These are phyloP conservation scores for Globisporangium yorkense DNA, from an alignment of 352 stramenopile species.

Conservation along the genomic window DNA sequence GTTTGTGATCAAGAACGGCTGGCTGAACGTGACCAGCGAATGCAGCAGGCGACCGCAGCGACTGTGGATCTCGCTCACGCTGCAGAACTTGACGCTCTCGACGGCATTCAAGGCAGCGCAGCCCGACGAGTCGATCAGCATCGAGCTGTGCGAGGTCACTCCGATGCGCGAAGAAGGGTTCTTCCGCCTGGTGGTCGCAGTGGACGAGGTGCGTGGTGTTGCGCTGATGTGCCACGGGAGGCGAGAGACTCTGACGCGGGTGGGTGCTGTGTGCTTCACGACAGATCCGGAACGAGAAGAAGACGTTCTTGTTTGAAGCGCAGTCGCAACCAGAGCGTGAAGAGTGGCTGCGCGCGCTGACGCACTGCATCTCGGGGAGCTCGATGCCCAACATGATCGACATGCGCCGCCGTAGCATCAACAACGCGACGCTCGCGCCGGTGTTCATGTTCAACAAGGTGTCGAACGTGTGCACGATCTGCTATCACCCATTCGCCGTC, in stretches of 20 bases:
- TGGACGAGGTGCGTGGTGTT: constrained; percentile 15
- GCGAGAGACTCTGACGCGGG: too few relatives aligned
- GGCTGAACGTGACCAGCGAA: constrained; percentile 61
- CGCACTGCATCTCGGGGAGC: constrained; percentile 66
- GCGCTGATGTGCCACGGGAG: not conserved
- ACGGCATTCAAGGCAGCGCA: constrained; percentile 58
- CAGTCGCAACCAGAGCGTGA: constrained; percentile 57
- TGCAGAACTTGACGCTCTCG: constrained; percentile 65
- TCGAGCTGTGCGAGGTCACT: constrained; percentile 49
- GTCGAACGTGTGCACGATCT: constrained; percentile 84
- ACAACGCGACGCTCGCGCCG: constrained; percentile 66
- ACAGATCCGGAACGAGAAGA: constrained; percentile 26
- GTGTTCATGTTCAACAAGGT: constrained; percentile 87
- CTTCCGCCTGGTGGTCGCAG: constrained; percentile 52
- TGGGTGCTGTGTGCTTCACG: constrained; percentile 1
- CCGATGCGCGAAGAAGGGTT: constrained; percentile 43
- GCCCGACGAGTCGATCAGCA: constrained; percentile 59
- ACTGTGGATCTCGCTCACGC: constrained; percentile 75
- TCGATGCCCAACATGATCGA: constrained; percentile 32
- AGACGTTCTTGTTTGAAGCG: constrained; percentile 61
- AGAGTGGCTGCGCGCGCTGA: constrained; percentile 76
- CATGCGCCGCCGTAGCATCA: constrained; percentile 62
- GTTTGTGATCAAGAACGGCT: constrained; percentile 85
- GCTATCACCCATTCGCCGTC: constrained; percentile 73
- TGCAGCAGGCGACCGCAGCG: constrained; percentile 28